phyloP scores from a whole-genome alignment of 257 asterid genomes.

The Echites panduratus region DNA sequence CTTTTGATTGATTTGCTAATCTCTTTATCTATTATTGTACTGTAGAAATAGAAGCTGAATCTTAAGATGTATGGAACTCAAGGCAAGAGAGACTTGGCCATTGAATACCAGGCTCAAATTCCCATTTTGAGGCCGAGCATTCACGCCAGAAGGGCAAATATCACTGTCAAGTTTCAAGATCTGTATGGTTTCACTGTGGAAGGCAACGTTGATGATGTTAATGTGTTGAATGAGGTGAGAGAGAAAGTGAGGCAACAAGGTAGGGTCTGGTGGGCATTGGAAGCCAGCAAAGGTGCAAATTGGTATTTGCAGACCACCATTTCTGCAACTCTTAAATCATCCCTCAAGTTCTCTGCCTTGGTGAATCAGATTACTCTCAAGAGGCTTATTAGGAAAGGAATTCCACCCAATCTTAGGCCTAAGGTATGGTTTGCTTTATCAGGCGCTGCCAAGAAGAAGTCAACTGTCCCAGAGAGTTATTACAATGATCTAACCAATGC shows the following conservation, averaged over 20 bases:
- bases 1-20: slow-evolving; percentile 2
- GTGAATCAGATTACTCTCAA: slow-evolving; percentile 83
- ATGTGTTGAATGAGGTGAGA: slow-evolving; percentile 92
- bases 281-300: slow-evolving; percentile 79
- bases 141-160: slow-evolving; percentile 83
- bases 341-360: slow-evolving; percentile 68
- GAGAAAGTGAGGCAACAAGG: slow-evolving; percentile 95
- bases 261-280: slow-evolving; percentile 90
- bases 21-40: background rate
- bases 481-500: slow-evolving; percentile 71
- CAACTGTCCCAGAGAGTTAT: slow-evolving; percentile 91
- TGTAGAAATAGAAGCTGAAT: slow-evolving; percentile 6
- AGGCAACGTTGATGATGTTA: slow-evolving; percentile 98
- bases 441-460: slow-evolving; percentile 97
- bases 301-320: slow-evolving; percentile 71
- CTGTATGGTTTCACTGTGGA: slow-evolving; percentile 87
- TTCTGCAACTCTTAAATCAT: slow-evolving; percentile 56
- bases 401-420: slow-evolving; percentile 91
- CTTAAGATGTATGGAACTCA: slow-evolving; percentile 58
- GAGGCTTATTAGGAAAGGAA: slow-evolving; percentile 84
- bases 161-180: slow-evolving; percentile 91
- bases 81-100: slow-evolving; percentile 56
- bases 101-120: slow-evolving; percentile 63
- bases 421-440: slow-evolving; percentile 90
- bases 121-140: slow-evolving; percentile 85